Evolutionary conservation across 306 rosid genomes (phyloP), one percentile per base, ranked within the genome.

Genomic region (Chamaecrista fasciculata): DNA sequence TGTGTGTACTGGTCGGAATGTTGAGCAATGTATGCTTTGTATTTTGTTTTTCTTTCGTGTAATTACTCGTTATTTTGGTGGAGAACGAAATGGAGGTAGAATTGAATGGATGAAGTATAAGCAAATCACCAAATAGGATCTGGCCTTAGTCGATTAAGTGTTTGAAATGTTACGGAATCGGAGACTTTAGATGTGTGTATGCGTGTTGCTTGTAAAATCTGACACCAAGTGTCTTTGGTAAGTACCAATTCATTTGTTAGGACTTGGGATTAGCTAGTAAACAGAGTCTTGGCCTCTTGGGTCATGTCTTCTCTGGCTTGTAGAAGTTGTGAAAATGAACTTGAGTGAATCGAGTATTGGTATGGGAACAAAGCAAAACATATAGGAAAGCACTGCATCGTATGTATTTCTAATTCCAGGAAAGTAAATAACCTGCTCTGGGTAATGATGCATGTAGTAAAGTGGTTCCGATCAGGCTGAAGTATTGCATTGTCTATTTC

Each of bases 91-190:
- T 20, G 46, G 11, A 49, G 15, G 42, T 33, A 5, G 47, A 63
- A 51, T 34, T 7, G 34, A 34, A 11, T 14, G 7, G 19, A 8
- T 3, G 19, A 25, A 11, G 36, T 33, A 4, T 33, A 14, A 63
- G 2, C 2, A 24, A 19, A 11, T 24, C 24, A n/a, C 24, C 26
- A 11, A 12, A 48, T 48, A n/a, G 3, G 34, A 24, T 16, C 12
- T 29, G 49, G 25, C 50, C 37, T 52, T 7, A 43, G 67, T 53
- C 6, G 61, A 12, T 48, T 66, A 48, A 34, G 26, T 69, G 19
- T 21, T 79, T 69, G 46, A 26, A 68, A 23, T 42, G 71, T 58
- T 64, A 60, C 28, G 65, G 68, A 63, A 49, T 36, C 8, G 25
- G 40, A 33, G 15, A 46, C 11, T 18, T 37, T 36, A 49, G 63